A percentile compares a stretch with the other conserved stretches of the same genome.
phyloP scores from a whole-genome alignment of 257 asterid species.

The Fraxinus cuspidata region DNA sequence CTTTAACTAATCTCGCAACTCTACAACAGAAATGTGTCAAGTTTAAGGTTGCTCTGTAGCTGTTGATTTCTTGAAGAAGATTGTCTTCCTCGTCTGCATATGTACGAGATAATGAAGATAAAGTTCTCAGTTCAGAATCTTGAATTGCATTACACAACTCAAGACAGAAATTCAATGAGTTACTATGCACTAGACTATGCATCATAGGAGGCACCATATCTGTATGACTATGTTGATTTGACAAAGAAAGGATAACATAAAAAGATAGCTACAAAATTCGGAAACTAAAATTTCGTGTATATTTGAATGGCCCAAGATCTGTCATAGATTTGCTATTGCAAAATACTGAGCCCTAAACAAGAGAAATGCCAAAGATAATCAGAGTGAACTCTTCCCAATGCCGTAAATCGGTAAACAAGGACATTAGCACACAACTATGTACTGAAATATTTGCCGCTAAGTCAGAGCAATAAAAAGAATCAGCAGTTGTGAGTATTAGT shows the following conservation, averaged over 20 bases:
- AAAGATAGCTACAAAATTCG: neutral
- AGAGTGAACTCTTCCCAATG: neutral
- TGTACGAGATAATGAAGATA: neutral
- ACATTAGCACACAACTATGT: neutral
- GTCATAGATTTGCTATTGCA: neutral
- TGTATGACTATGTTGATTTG: neutral
- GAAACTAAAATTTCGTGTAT: neutral
- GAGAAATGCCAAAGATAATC: neutral
- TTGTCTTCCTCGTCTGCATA: conserved; percentile 74
- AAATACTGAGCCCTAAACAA: neutral
- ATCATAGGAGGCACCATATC: neutral
- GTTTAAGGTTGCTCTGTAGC: conserved; percentile 66
- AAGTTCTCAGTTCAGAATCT: neutral
- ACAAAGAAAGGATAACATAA: neutral
- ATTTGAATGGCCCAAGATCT: neutral
- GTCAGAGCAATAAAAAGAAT: neutral
- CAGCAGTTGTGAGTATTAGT: neutral
- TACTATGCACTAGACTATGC: neutral
- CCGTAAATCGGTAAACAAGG: neutral
- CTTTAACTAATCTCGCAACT: conserved; percentile 10
- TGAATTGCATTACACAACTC: neutral
- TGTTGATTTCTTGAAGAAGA: conserved; percentile 69
- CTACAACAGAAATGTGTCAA: conserved; percentile 44
- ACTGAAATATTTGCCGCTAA: neutral
- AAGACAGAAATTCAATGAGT: neutral